These are phyloP conservation scores for Graphilbum fragrans DNA, from an alignment of 2,329 filamentous ascomycete species.

Conservation along the genomic window DNA sequence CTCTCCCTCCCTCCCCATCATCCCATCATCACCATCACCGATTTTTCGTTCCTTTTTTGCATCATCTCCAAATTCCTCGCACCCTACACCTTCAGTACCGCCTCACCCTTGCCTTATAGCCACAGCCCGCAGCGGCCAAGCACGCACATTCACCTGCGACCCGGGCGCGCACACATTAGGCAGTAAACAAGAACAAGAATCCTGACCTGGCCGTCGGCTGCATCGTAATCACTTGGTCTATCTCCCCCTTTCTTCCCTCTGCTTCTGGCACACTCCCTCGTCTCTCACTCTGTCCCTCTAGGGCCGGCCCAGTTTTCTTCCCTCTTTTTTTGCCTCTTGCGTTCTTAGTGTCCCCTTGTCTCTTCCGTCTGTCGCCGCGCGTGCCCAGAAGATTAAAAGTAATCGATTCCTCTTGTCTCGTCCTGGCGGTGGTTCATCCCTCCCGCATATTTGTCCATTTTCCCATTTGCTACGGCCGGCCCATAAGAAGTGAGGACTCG, in stretches of 20 bases:
- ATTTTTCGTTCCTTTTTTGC: not conserved
- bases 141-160: too few relatives aligned
- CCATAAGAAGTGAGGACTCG: too few relatives aligned
- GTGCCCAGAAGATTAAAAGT: too few relatives aligned
- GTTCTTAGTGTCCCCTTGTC: not conserved
- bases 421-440: not conserved
- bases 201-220: too few relatives aligned
- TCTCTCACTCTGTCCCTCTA: not conserved
- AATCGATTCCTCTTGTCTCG: too few relatives aligned
- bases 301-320: not conserved
- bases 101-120: too few relatives aligned
- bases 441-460: not conserved
- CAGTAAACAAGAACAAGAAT: too few relatives aligned
- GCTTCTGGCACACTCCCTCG: not conserved
- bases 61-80: constrained; percentile 5
- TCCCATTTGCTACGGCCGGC: not conserved
- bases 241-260: not conserved
- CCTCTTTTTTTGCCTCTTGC: not conserved
- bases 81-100: not conserved
- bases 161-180: too few relatives aligned
- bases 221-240: too few relatives aligned
- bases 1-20: constrained; percentile 11
- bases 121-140: too few relatives aligned
- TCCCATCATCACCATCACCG: constrained; percentile 11
- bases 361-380: too few relatives aligned